Evolutionary conservation across 2,329 filamentous ascomycete species (phyloP), one percentile per base, ranked within the genome.

Genomic region (Trichoderma brevicompactum): DNA sequence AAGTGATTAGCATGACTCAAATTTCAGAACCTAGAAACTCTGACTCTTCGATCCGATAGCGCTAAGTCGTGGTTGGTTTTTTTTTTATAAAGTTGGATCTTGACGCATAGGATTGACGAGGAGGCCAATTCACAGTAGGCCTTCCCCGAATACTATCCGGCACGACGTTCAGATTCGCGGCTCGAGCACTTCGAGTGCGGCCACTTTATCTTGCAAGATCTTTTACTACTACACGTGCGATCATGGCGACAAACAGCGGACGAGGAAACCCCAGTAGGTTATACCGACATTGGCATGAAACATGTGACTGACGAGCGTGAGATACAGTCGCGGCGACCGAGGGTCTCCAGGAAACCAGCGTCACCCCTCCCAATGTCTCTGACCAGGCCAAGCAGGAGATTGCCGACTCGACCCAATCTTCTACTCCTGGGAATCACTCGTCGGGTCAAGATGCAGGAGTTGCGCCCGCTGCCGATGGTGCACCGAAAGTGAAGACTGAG

Each of bases 181-280:
- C 79, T 72, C 81, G 82, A 81, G 83, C 84, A 78, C 82, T 87
- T 74, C 80, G 82, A 74, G 83, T 85, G 85, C 84, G 83, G 78
- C 81, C 82, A 76, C 75, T 81, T 78, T 82, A 79, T 69, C 79
- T 79, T 74, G 79, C 78, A 79, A 76, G 78, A 78, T 77, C 73
- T 68, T 75, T 78, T 61, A 74, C 72, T 48, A 75, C 73, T 71
- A 75, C 77, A 75, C 79, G 77, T 76, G 78, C 79, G 73, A 82
- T 77, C 73, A 88, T 88, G 86, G 85, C 86, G 72, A 83, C 83
- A 68, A 86, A 87, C 76, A 82, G 82, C 71, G 82, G 79, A 65
- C 79, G 79, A 73, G 80, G 80, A 71, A 83, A 72, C 68, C 74
- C 73, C 61, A 75, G 76, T 78, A 71, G 61, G 75, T 64, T 10